Base-by-base conservation (phyloP, 2,329 filamentous ascomycete genomes). In the Venturiaceae sp. region DNA sequence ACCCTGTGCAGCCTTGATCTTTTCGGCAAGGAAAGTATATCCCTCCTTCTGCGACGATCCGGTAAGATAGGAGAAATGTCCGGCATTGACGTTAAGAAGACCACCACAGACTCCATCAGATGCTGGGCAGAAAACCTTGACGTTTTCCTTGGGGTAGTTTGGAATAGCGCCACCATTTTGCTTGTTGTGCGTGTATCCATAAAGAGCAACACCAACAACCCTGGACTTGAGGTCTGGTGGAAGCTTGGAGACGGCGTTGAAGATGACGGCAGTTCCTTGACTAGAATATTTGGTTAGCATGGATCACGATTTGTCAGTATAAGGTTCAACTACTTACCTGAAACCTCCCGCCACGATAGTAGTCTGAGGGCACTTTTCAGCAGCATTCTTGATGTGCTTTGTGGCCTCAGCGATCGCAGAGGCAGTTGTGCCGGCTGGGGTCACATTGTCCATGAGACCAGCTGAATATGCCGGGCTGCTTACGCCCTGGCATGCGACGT, bases 221-320 rank as follows among this genome's bases (percentile, higher is more conserved):
- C 65, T 66, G 4, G 59, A 53, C 19, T 66, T 64, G 0, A 70
- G 65, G 1, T 59, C 60, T 5, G 61, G 28, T 13, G 63, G 60
- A 28, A 76, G 64, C n/a, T 70, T 66, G 13, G 68, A 66, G 46
- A 79, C 64, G 6, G 74, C 65, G 36, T 69, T 68, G 26, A 72
- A 70, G 19, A 75, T 70, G 57, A 79, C 71, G 2, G 76, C 76
- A 3, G 73, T 71, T 32, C 76, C 77, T 64, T 78, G 69, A 53
- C 70, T 72, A 61, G 71, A 73, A 44, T 5, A 30, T 41, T 26
- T 23, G 11, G 23, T 59, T 44, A 47, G 32, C 34, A 30, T 21
- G 19, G 54, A 16, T 9, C 23, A 30, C 23, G 26, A 33, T 46
- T 32, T 28, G n/a, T 14, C 21, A 7, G 13, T 13, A 5, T 30